Evolutionary conservation across 2,329 filamentous ascomycete genomes (phyloP).

Genomic region (Helotiales sp.): DNA sequence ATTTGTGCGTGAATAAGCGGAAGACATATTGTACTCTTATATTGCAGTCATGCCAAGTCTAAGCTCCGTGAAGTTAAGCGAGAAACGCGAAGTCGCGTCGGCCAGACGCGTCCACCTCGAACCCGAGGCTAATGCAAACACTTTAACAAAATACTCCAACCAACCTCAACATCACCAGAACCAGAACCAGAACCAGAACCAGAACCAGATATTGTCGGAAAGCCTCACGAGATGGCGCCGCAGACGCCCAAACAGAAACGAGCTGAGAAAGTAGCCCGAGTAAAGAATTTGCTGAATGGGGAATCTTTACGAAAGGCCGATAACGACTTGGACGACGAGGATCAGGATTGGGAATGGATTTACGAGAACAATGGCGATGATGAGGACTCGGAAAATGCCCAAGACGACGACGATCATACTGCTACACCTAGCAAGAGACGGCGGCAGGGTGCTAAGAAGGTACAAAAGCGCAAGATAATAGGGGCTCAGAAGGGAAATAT

Average conservation of each 20-base stretch:
- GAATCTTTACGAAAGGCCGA: constrained; percentile 65
- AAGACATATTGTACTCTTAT: too few species aligned
- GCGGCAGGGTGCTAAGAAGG: constrained; percentile 31
- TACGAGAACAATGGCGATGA: constrained; percentile 46
- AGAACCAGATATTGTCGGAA: constrained; percentile 19
- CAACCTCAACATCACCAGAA: background rate
- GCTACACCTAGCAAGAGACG: constrained; percentile 18
- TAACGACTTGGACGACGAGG: constrained; percentile 77
- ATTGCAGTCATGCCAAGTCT: too few species aligned
- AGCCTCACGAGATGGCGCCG: constrained; percentile 28
- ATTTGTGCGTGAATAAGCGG: too few species aligned
- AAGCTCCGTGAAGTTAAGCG: background rate
- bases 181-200: background rate
- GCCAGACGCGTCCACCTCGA: constrained; percentile 20
- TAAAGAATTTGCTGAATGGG: constrained; percentile 40
- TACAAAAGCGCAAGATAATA: constrained; percentile 56
- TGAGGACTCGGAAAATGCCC: constrained; percentile 18
- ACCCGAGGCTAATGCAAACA: constrained; percentile 19
- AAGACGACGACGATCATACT: constrained; percentile 18
- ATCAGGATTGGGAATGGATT: constrained; percentile 78
- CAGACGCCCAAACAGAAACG: constrained; percentile 18
- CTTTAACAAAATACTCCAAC: constrained; percentile 14
- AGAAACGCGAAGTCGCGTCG: constrained; percentile 15
- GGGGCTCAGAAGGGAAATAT: constrained; percentile 80
- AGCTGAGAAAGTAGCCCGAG: constrained; percentile 37